Percentiles rank a stretch among this genome's conserved stretches.
Conservation (phyloP, 306 rosid genomes). For the Ziziphus jujuba region DNA sequence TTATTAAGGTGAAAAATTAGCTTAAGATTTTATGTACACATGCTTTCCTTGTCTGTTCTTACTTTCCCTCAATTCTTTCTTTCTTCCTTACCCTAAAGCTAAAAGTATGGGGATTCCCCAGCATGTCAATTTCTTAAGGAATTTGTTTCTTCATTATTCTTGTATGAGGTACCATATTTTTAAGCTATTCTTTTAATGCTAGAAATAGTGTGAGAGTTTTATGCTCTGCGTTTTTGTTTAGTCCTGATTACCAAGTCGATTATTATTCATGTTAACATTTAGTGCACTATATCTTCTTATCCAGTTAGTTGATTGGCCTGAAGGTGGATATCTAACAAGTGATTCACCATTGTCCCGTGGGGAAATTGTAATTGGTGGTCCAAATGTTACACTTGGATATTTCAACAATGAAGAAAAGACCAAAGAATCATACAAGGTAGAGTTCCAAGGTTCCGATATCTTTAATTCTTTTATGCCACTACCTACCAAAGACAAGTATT, state of each 20-base stretch:
- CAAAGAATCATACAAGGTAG: conserved; percentile 85
- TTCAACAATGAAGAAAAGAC: conserved; percentile 94
- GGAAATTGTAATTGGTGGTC: conserved; percentile 92
- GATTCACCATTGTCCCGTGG: conserved; percentile 91
- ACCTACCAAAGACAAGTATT: neutral
- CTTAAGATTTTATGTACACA: conserved; percentile 8
- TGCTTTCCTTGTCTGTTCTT: too few species aligned
- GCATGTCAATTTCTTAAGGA: too few species aligned
- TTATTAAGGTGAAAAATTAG: conserved; percentile 58
- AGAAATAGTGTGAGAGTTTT: too few species aligned
- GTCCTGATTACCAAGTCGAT: too few species aligned
- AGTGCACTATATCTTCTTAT: conserved; percentile 19
- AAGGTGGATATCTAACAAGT: conserved; percentile 75
- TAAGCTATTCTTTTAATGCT: too few species aligned
- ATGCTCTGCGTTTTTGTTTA: too few species aligned
- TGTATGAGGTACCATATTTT: too few species aligned
- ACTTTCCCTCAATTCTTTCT: too few species aligned
- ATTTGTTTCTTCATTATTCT: too few species aligned
- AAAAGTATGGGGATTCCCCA: too few species aligned
- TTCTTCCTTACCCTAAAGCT: too few species aligned
- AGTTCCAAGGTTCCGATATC: conserved; percentile 9
- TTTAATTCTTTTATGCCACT: neutral
- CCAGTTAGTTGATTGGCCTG: conserved; percentile 89
- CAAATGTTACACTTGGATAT: conserved; percentile 89
- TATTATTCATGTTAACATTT: conserved; percentile 15